A percentile compares a stretch with the other conserved stretches of the same genome.
phyloP scores from a whole-genome alignment of 129 eudicot genomes.

The Escallonia rubra region DNA sequence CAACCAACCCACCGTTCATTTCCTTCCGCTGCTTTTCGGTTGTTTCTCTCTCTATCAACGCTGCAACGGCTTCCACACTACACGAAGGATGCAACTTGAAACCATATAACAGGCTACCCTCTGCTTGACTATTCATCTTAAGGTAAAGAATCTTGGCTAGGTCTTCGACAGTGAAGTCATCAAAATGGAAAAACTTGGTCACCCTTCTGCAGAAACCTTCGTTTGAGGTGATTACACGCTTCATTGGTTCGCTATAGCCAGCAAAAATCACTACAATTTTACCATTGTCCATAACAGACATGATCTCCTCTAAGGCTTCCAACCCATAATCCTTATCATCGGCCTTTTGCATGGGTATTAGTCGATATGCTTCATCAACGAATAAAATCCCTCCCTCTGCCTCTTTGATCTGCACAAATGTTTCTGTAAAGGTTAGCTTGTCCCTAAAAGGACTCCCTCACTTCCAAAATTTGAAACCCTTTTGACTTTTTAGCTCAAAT shows the following conservation, averaged over 20 bases:
- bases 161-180: slow-evolving; percentile 60
- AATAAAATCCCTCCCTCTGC: slow-evolving; percentile 90
- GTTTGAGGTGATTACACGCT: slow-evolving; percentile 74
- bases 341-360: slow-evolving; percentile 65
- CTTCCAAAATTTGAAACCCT: no score
- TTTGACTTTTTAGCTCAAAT: no score
- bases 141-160: slow-evolving; percentile 64
- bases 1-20: slow-evolving; percentile 89
- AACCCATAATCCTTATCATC: slow-evolving; percentile 80
- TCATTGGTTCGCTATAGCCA: slow-evolving; percentile 82
- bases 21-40: slow-evolving; percentile 68
- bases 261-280: slow-evolving; percentile 76
- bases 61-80: slow-evolving; percentile 47
- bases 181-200: slow-evolving; percentile 81
- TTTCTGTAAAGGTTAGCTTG: no score
- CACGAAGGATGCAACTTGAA: slow-evolving; percentile 70
- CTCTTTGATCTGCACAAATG: slow-evolving; percentile 54
- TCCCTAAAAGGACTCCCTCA: no score
- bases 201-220: slow-evolving; percentile 92
- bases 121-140: slow-evolving; percentile 62
- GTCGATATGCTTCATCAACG: slow-evolving; percentile 92
- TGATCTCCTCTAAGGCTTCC: slow-evolving; percentile 97
- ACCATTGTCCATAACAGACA: slow-evolving; percentile 88
- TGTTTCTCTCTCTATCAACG: slow-evolving; percentile 57
- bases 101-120: slow-evolving; percentile 61